Evolutionary conservation across 495 filamentous ascomycete species (phyloP), one percentile per base, ranked within the genome.

Genomic region (Annulohypoxylon maeteangense): DNA sequence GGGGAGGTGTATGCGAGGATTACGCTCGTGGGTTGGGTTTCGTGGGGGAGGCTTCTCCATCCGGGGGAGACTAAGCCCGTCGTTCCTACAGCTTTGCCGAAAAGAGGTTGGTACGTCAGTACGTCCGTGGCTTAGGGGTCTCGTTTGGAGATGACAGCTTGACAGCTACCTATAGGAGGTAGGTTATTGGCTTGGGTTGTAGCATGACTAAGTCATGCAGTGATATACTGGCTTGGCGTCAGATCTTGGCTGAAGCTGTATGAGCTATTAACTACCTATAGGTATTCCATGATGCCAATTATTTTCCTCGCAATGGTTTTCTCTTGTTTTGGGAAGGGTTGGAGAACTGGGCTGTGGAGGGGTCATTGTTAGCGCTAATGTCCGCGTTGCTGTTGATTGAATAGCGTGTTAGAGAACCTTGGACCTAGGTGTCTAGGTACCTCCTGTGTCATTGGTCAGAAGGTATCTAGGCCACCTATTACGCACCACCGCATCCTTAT

Each of bases 11-110:
- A 40, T 25, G 54, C 47, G 25, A 53, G 65, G 20, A 38, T 31
- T 20, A 38, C 18, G 31, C 32, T 23, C 53, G 34, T 57, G 55
- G 25, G 53, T 32, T 51, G 53, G 60, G 53, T 27, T 63, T 66
- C 65, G 65, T 73, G 70, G 65, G 70, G 65, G 70, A 62, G 31
- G n/a, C 51, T 66, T 12, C 56, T 29, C 61, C 61, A 57, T 53
- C 47, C 31, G 18, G 27, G 55, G 60, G 22, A 66, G 38, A 64
- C 55, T 44, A 68, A 69, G 65, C 53, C 64, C 55, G 57, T 62
- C 23, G 61, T 65, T 23, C 65, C 61, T 44, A 54, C 36, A 34
- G 20, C 60, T 67, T 72, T 68, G 38, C 70, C 65, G 18, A 62
- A 72, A 68, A 23, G 8, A 59, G 65, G 60, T 16, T 68, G 59